Evolutionary conservation across 352 stramenopile genomes (phyloP).

Genomic region (Detonula confervacea): DNA sequence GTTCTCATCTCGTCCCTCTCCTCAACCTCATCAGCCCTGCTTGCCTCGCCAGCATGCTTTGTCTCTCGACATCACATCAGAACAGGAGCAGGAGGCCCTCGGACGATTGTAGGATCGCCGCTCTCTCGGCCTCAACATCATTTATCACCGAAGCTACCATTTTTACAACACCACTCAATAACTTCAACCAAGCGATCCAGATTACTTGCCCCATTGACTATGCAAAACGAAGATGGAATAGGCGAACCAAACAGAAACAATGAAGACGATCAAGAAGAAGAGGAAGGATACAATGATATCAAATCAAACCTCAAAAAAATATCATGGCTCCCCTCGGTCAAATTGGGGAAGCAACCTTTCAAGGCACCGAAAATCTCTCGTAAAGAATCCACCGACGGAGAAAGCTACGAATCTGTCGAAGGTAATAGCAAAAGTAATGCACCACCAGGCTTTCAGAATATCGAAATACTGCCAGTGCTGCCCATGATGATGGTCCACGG

Average conservation of each 20-base stretch:
- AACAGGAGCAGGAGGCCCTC: no score
- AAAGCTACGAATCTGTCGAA: constrained; percentile 7
- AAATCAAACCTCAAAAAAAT: constrained; percentile 35
- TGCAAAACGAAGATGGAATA: constrained; percentile 1
- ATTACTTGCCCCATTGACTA: background rate
- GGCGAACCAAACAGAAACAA: background rate
- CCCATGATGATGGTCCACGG: constrained; percentile 42
- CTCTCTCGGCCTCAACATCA: no score
- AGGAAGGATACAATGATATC: constrained; percentile 25
- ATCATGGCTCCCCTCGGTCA: constrained; percentile 40
- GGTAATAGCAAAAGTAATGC: background rate
- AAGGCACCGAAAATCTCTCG: background rate
- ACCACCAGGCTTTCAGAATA: constrained; percentile 10
- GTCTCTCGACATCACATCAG: background rate
- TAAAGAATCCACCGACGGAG: constrained; percentile 1
- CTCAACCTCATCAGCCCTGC: background rate
- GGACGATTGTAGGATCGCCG: no score
- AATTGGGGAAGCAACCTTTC: constrained; percentile 22
- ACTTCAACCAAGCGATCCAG: no score
- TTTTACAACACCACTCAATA: no score
- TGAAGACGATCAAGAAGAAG: constrained; percentile 9
- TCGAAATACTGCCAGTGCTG: constrained; percentile 34
- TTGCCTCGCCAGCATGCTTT: background rate
- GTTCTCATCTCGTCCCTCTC: background rate
- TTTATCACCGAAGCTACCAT: no score